These are phyloP conservation scores for Plasmodium sp. DNA, from an alignment of 169 alveolate genomes.

Conservation along the genomic window DNA sequence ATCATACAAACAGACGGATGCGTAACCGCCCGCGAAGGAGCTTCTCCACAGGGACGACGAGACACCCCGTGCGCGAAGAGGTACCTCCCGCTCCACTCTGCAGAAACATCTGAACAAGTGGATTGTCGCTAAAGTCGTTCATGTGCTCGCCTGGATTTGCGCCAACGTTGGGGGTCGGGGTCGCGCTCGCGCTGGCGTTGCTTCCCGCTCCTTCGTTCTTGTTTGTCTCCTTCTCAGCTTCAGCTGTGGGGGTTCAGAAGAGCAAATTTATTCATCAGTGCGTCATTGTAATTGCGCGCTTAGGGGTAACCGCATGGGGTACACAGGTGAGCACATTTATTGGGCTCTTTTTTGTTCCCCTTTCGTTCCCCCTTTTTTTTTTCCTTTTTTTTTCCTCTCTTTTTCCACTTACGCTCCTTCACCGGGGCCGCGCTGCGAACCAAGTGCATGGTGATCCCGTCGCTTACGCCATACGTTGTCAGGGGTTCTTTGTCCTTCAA, in stretches of 20 bases:
- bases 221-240: slow-evolving; percentile 40
- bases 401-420: slow-evolving; percentile 40
- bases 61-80: neutral
- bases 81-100: slow-evolving; percentile 69
- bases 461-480: slow-evolving; percentile 84
- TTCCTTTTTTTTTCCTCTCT: too few relatives aligned
- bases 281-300: slow-evolving; percentile 14
- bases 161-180: slow-evolving; percentile 18
- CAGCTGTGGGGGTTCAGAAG: neutral
- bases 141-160: neutral
- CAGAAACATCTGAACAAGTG: slow-evolving; percentile 65
- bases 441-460: slow-evolving; percentile 92
- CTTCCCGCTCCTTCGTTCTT: neutral
- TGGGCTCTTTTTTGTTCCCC: slow-evolving; percentile 12
- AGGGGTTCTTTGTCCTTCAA: slow-evolving; percentile 90
- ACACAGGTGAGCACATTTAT: slow-evolving; percentile 27
- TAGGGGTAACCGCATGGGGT: slow-evolving; percentile 27
- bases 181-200: neutral
- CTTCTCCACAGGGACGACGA: neutral
- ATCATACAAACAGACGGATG: neutral
- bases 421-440: slow-evolving; percentile 89
- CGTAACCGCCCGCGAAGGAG: neutral
- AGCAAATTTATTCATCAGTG: neutral
- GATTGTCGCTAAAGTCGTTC: slow-evolving; percentile 24
- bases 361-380: neutral